A percentile compares a stretch with the other conserved stretches of the same genome.
Conservation (phyloP, 805 yeast genomes). For the Candida incommunis region DNA sequence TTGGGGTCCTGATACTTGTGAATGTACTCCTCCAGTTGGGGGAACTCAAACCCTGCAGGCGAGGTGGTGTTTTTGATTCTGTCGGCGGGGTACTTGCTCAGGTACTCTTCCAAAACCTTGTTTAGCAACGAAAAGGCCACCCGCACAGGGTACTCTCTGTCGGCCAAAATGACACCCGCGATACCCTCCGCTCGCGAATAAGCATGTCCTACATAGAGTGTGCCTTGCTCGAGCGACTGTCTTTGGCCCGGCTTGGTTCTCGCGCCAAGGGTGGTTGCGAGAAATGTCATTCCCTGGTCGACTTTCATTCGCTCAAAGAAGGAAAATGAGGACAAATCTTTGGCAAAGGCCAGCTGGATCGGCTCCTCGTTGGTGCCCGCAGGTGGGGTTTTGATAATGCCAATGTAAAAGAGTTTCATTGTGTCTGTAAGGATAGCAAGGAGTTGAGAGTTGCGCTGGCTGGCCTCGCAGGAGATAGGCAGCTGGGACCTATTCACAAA, state of each 20-base stretch:
- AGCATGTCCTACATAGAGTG: slow-evolving; percentile 73
- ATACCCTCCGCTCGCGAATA: slow-evolving; percentile 82
- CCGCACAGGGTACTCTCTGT: slow-evolving; percentile 90
- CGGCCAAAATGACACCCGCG: slow-evolving; percentile 84
- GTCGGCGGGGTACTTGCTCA: slow-evolving; percentile 45
- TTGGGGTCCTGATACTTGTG: slow-evolving; percentile 88
- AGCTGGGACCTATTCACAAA: too few relatives aligned
- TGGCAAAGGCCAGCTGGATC: slow-evolving; percentile 62
- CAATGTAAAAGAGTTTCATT: slow-evolving; percentile 89
- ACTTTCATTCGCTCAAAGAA: slow-evolving; percentile 78
- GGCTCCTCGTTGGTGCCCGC: slow-evolving; percentile 40
- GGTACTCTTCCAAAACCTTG: slow-evolving; percentile 73
- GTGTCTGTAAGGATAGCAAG: too few relatives aligned
- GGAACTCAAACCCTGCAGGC: slow-evolving; percentile 36
- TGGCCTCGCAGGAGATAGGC: too few relatives aligned
- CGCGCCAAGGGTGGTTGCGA: slow-evolving; percentile 77
- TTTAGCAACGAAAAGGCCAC: slow-evolving; percentile 91
- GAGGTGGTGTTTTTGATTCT: slow-evolving; percentile 20
- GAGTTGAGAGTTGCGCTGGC: too few relatives aligned
- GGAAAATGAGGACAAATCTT: slow-evolving; percentile 74
- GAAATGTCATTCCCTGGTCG: slow-evolving; percentile 88
- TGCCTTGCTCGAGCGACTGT: slow-evolving; percentile 86
- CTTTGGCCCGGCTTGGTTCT: slow-evolving; percentile 84
- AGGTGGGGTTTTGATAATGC: slow-evolving; percentile 48
- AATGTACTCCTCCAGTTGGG: slow-evolving; percentile 54